These are phyloP conservation scores for Saccharomycopsis fodiens DNA, from an alignment of 805 yeast genomes.

Conservation along the genomic window DNA sequence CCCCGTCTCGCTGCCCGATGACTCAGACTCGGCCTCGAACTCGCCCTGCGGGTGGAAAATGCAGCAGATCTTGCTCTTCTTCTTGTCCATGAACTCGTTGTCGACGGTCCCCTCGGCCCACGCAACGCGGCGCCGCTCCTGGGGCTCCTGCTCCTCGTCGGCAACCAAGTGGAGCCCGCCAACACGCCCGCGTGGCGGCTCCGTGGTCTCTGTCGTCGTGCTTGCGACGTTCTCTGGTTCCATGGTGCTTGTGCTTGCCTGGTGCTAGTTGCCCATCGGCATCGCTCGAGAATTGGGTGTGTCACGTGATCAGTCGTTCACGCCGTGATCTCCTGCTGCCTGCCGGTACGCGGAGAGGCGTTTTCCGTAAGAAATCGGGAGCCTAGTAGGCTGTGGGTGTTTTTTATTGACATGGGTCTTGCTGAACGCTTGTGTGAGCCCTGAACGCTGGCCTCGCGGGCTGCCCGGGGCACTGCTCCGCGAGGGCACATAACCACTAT, in stretches of 20 bases:
- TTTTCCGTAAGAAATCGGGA: no score
- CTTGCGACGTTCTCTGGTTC: background rate
- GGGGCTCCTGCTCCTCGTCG: conserved; percentile 3
- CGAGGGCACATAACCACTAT: no score
- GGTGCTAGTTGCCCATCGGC: background rate
- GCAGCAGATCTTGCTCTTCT: conserved; percentile 87
- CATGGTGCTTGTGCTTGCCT: background rate
- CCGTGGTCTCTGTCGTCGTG: background rate
- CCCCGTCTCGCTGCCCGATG: conserved; percentile 26
- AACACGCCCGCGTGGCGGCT: background rate
- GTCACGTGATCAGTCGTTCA: no score
- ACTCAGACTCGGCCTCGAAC: conserved; percentile 39
- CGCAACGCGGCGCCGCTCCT: conserved; percentile 36
- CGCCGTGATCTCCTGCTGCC: no score
- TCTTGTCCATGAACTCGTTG: conserved; percentile 81
- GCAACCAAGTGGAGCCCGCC: background rate
- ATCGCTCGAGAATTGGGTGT: no score
- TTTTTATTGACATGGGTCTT: no score
- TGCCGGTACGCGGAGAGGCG: no score
- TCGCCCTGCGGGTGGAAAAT: conserved; percentile 72
- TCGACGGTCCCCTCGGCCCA: conserved; percentile 88
- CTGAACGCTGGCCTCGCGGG: no score
- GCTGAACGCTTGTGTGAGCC: no score
- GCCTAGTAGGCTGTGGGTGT: no score
- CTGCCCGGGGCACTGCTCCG: no score